These are phyloP conservation scores for Monilinia polystroma DNA, from an alignment of 2,329 filamentous ascomycete genomes.

Conservation along the genomic window DNA sequence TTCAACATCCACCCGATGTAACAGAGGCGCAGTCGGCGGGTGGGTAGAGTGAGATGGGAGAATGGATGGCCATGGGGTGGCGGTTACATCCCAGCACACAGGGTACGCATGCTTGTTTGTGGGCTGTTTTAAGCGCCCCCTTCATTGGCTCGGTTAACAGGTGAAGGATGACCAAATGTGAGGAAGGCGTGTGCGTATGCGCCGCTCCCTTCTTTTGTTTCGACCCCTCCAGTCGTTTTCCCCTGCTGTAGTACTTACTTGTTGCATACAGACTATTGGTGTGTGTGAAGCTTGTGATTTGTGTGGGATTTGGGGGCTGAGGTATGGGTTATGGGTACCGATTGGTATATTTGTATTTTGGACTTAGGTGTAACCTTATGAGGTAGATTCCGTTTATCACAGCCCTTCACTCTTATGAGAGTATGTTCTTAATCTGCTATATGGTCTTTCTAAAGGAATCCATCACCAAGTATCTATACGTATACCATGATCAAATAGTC, in stretches of 20 bases:
- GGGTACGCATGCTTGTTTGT: slow-evolving; percentile 10
- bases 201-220: background rate
- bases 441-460: background rate
- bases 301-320: slow-evolving; percentile 10
- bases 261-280: background rate
- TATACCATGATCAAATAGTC: background rate
- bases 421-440: too few relatives aligned
- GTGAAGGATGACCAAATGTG: slow-evolving; percentile 7
- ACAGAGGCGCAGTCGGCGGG: slow-evolving; percentile 15
- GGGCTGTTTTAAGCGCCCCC: slow-evolving; percentile 13
- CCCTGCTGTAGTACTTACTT: background rate
- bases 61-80: background rate
- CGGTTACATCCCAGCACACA: background rate
- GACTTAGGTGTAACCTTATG: too few relatives aligned
- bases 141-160: slow-evolving; percentile 2
- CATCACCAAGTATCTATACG: background rate
- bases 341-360: background rate
- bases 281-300: background rate
- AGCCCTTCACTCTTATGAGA: background rate
- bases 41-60: slow-evolving; percentile 10
- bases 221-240: background rate
- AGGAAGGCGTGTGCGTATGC: slow-evolving; percentile 1
- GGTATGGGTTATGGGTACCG: background rate
- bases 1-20: background rate
- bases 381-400: background rate